Base-by-base conservation (phyloP, 2,329 filamentous ascomycete species). In the Metarhizium sp. region DNA sequence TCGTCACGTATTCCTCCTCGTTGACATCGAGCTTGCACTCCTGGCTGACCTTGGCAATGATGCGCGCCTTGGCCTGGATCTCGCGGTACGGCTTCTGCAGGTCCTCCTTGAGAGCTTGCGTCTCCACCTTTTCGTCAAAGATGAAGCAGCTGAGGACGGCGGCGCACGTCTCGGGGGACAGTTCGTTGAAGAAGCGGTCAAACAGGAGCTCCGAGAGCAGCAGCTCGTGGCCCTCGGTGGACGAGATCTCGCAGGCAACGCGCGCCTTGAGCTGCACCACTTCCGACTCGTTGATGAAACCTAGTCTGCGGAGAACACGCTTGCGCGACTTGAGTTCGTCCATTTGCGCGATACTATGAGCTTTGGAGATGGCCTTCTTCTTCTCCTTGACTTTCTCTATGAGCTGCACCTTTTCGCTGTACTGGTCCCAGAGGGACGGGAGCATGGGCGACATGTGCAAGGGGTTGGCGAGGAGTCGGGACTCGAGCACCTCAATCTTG, bases 401-500 rank as follows among this genome's bases (percentile, higher is more conserved):
- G 13, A 95, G 71, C 52, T 83, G 81, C 29, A 94, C 81, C 78
- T 99, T 99, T 59, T 78, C 78, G 18, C 85, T 82, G 68, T 96
- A 97, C 68, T 91, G 87, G 46, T 92, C 85, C 78, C 94, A 99
- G 2, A 97, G 79, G 51, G 87, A 86, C 0, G 87, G 83, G 10
- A 99, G 77, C 38, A 90, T 81, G 2, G 92, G 90, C 4, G 92
- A 96, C 58, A 92, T 88, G 70, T 99, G 92, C 16, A 99, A 79
- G 4, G 92, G 91, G 69, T 96, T 97, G 14, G 89, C 82, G 32
- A 97, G 74, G 25, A 99, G 77, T 53, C 90, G 86, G 5, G 92
- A 94, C 72, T 99, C 94, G 2, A 99, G 81, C 11, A 97, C 89
- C 72, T 99, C 94, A 58, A 99, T 96, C 82, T 97, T 97, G 71